Conservation (phyloP, 2,329 filamentous ascomycete genomes). For the Rhynchosporium graminicola region DNA sequence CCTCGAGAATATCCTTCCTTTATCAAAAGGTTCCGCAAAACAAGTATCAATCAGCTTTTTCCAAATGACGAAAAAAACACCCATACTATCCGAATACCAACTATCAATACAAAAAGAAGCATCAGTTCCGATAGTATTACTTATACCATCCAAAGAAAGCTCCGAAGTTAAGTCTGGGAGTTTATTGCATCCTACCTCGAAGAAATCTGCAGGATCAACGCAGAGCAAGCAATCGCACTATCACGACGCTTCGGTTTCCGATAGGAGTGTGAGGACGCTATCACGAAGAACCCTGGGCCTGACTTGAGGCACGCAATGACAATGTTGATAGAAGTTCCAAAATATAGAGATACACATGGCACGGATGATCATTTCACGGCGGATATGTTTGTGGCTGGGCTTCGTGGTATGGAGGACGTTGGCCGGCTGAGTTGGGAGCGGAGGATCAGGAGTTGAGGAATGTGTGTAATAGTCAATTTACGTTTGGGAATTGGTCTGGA, state of each 20-base stretch:
- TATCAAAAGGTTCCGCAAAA: too few relatives aligned
- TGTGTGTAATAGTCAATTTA: conserved; percentile 37
- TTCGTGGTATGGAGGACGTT: conserved; percentile 51
- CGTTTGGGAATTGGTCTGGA: conserved; percentile 45
- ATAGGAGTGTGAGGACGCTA: conserved; percentile 62
- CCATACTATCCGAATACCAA: too few relatives aligned
- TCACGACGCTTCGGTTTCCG: conserved; percentile 63
- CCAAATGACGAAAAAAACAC: too few relatives aligned
- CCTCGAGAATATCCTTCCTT: too few relatives aligned
- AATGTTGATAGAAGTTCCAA: conserved; percentile 67
- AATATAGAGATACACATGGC: conserved; percentile 65
- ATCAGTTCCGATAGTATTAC: too few relatives aligned
- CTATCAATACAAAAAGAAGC: too few relatives aligned
- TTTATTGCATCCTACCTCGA: too few relatives aligned
- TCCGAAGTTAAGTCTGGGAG: too few relatives aligned
- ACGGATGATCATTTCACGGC: conserved; percentile 73
- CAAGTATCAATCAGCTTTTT: too few relatives aligned
- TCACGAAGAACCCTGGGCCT: conserved; percentile 56
- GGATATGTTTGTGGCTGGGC: conserved; percentile 62
- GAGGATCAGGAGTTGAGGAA: conserved; percentile 62
- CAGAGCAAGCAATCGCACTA: too few relatives aligned
- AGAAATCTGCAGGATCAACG: too few relatives aligned
- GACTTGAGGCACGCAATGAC: conserved; percentile 55
- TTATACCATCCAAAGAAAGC: too few relatives aligned
- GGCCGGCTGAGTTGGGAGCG: conserved; percentile 49